Base-by-base conservation (phyloP, 148 eudicot genomes). In the Cornus kousa region DNA sequence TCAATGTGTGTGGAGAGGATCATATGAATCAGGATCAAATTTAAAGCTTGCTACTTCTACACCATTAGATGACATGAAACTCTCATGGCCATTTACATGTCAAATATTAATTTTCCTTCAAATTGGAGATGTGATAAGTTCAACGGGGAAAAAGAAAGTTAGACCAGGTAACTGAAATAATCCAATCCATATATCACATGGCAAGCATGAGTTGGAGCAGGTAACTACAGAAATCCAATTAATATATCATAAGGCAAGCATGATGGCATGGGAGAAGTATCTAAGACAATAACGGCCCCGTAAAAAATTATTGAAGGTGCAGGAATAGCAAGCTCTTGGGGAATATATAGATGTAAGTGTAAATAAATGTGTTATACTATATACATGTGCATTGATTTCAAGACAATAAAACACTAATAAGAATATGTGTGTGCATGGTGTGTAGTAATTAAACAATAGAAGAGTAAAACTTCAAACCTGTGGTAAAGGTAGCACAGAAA, bases 401-500 rank as follows among this genome's bases (percentile, higher is more conserved):
- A 43, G 48, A 43, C 8, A 6, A 43, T 43, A 43, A 9, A 9
- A 43, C 48, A 1, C 48, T 43, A 6, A 9, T 9, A 43, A 43
- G 48, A 43, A 43, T 7, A 6, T 6, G 10, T 6, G 48, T 6
- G 6, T 43, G 48, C 10, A 43, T 43, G 48, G 10, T 43, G 8
- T 43, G 48, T 43, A 43, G 6, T 6, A 43, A 43, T 43, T 7
- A 43, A 43, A 43, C 10, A 43, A 43, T 43, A 7, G 10, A 7
- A 53, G 59, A 12, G 19, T 53, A 53, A 80, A 60, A 20, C 22
- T 28, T 70, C 75, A 17, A 69, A 87, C 89, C 89, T 87, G 89
- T 43, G 89, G 89, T 67, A 87, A 60, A 67, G 89, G 89, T 55
- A 87, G 80, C 60, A 87, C 85, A 2, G 89, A 79, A 2, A 84